A percentile compares a stretch with the other conserved stretches of the same genome.
phyloP scores from a whole-genome alignment of 768 basidiomycete genomes.

The Calocera viscosa region DNA sequence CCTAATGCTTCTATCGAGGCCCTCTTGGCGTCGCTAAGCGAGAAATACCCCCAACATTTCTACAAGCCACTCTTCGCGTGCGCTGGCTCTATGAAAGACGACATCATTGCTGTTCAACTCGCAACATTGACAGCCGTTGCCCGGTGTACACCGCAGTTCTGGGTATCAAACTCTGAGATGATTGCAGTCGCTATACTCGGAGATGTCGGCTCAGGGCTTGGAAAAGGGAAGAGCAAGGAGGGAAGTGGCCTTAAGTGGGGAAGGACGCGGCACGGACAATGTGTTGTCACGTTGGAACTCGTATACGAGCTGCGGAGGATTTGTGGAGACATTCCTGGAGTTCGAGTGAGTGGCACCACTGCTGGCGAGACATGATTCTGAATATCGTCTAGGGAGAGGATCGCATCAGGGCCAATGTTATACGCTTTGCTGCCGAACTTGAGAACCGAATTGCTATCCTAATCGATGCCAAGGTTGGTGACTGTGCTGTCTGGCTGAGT shows the following conservation, averaged over 20 bases:
- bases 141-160: constrained; percentile 47
- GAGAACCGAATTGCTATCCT: constrained; percentile 46
- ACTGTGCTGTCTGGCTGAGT: not conserved
- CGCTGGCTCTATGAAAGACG: constrained; percentile 50
- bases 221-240: constrained; percentile 18
- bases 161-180: constrained; percentile 63
- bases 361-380: not conserved
- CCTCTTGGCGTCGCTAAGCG: constrained; percentile 42
- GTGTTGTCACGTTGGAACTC: constrained; percentile 48
- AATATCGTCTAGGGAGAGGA: not conserved
- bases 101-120: constrained; percentile 48
- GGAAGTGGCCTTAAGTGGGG: constrained; percentile 30
- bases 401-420: not conserved
- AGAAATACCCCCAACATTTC: constrained; percentile 47
- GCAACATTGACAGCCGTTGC: constrained; percentile 41
- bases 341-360: not conserved
- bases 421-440: constrained; percentile 39
- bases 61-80: constrained; percentile 61
- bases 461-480: constrained; percentile 43
- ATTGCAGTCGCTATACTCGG: constrained; percentile 55
- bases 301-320: constrained; percentile 28
- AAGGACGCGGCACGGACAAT: constrained; percentile 48
- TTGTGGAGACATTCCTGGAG: not conserved
- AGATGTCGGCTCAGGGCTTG: constrained; percentile 27
- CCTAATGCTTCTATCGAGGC: constrained; percentile 31